Base-by-base conservation (phyloP, 2,329 filamentous ascomycete species). In the Hypoxylon sp. region DNA sequence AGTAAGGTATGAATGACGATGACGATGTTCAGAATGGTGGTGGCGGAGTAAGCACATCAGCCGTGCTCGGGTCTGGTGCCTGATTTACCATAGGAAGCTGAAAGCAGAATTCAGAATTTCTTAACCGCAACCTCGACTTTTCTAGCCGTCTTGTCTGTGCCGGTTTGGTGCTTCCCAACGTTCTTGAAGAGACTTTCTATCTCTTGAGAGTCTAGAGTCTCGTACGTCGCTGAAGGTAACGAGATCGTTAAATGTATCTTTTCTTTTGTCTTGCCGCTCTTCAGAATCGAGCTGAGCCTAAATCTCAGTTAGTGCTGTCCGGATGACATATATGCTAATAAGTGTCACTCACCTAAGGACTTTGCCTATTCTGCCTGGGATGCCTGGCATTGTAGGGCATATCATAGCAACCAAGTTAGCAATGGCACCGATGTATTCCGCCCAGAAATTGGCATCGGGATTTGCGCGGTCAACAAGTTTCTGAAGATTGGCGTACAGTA, bases 341-440 rank as follows among this genome's bases (percentile, higher is more conserved):
- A 9, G 53, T 11, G 21, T 38, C 6, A 70, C 78, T 70, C 64
- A 82, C 81, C 67, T 75, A 43, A 83, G 66, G 13, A 65, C 67
- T 4, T 71, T 69, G 11, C 62, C 61, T 2, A 83, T 62, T 15
- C 74, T 68, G 0, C 70, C 64, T n/a, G 67, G 62, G 1, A 65
- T 70, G 37, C 64, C 69, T 1, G 82, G 83, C 51, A 72, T 71
- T 0, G 73, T 70, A 0, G 80, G 78, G 26, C 78, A 71, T 1
- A 83, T 41, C 15, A 70, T 73, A 1, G 76, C 75, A 48, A 85
- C 64, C 3, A 79, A 68, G 10, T 73, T 72, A 3, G 81, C 79
- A 24, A 83, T 73, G 11, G 77, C 75, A 7, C 83, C 83, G 11
- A 82, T 71, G 55, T 84, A 85, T 48, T 79, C 77, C 8, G 81